Evolutionary conservation across 441 rosid species (phyloP).

Genomic region (Manihot esculenta): DNA sequence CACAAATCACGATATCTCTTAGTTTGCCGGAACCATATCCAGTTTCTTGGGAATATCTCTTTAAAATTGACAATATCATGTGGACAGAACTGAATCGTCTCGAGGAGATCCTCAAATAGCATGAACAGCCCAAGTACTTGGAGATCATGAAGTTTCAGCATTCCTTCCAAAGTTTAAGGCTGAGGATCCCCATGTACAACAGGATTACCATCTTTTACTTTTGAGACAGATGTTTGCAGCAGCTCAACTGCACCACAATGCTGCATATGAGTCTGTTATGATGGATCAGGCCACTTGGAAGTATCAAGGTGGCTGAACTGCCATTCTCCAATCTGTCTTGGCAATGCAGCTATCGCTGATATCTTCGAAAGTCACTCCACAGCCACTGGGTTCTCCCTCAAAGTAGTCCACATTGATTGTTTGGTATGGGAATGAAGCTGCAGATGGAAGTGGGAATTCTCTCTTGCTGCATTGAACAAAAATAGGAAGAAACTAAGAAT

Average conservation of each 20-base stretch:
- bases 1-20: slow-evolving; percentile 28
- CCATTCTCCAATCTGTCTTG: slow-evolving; percentile 61
- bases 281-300: slow-evolving; percentile 71
- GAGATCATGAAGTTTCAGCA: slow-evolving; percentile 46
- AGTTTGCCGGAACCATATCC: slow-evolving; percentile 20
- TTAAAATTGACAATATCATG: neutral
- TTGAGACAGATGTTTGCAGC: slow-evolving; percentile 71
- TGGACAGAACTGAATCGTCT: slow-evolving; percentile 50
- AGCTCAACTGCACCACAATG: slow-evolving; percentile 75
- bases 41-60: slow-evolving; percentile 8
- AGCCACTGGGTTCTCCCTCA: slow-evolving; percentile 66
- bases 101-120: slow-evolving; percentile 58
- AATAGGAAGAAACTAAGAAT: slow-evolving; percentile 22
- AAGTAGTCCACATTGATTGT: slow-evolving; percentile 64
- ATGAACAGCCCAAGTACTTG: slow-evolving; percentile 50
- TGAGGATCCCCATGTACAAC: slow-evolving; percentile 62
- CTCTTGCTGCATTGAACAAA: slow-evolving; percentile 23
- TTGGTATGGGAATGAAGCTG: slow-evolving; percentile 54
- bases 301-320: slow-evolving; percentile 60
- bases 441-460: slow-evolving; percentile 35
- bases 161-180: slow-evolving; percentile 46
- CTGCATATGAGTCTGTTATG: slow-evolving; percentile 80
- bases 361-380: slow-evolving; percentile 69
- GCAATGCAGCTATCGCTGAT: slow-evolving; percentile 64
- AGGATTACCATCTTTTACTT: slow-evolving; percentile 54